Evolutionary conservation across 441 rosid species (phyloP).

Genomic region (Macaranga tanarius): DNA sequence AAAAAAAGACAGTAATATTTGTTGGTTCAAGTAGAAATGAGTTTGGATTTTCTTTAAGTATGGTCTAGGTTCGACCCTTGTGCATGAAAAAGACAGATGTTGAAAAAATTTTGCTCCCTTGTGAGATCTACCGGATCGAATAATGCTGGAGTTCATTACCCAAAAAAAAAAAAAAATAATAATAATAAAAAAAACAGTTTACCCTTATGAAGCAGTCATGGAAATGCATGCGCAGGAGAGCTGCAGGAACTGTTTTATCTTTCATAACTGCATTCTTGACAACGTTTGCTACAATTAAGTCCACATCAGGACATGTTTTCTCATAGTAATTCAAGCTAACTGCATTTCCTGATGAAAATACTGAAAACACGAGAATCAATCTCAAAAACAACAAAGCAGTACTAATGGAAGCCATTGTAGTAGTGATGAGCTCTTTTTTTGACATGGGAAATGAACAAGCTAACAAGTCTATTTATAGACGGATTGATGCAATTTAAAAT

Average conservation of each 20-base stretch:
- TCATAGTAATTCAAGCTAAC: slow-evolving; percentile 52
- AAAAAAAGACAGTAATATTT: background rate
- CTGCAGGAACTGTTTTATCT: slow-evolving; percentile 50
- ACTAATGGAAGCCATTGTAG: slow-evolving; percentile 24
- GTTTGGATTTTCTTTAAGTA: too few species aligned
- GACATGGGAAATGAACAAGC: too few species aligned
- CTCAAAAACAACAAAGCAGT: slow-evolving; percentile 23
- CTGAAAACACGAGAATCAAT: slow-evolving; percentile 27
- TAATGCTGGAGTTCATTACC: too few species aligned
- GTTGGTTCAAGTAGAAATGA: background rate
- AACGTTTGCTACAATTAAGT: slow-evolving; percentile 38
- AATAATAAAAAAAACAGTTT: background rate
- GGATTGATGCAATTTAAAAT: too few species aligned
- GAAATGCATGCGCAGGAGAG: slow-evolving; percentile 69
- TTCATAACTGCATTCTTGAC: slow-evolving; percentile 38
- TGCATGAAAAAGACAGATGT: too few species aligned
- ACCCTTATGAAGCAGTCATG: slow-evolving; percentile 84
- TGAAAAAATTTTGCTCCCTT: too few species aligned
- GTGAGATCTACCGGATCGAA: too few species aligned
- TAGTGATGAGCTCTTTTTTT: too few species aligned
- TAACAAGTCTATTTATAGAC: too few species aligned
- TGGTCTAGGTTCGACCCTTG: too few species aligned
- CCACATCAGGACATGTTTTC: slow-evolving; percentile 52
- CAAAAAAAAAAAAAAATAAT: background rate
- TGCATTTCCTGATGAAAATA: slow-evolving; percentile 33